Percentiles rank a stretch among this genome's conserved stretches.
Evolutionary conservation across 129 eudicot species (phyloP).

Genomic region (Cynara cardunculus): DNA sequence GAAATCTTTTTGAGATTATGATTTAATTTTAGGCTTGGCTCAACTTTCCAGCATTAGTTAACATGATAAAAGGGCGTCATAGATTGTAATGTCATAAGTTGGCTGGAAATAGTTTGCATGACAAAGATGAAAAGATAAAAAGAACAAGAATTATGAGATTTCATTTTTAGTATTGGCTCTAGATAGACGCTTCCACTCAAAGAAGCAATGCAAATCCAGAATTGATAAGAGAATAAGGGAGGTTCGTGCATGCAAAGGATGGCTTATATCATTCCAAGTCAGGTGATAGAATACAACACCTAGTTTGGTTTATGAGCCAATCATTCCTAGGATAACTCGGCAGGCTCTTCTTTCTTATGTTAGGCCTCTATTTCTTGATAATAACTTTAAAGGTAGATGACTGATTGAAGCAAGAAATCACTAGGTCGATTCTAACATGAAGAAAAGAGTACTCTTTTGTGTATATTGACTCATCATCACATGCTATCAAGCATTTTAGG

Average conservation of each 20-base stretch:
- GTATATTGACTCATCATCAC: neutral
- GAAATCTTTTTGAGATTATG: neutral
- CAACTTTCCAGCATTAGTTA: neutral
- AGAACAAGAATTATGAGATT: neutral
- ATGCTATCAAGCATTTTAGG: neutral
- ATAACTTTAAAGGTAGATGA: neutral
- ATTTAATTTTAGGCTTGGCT: neutral
- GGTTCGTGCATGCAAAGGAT: neutral
- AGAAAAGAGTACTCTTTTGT: neutral
- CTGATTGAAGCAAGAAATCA: neutral
- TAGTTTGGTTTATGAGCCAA: neutral
- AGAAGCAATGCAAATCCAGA: neutral
- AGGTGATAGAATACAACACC: too few relatives aligned
- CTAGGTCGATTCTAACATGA: neutral
- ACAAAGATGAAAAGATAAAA: neutral
- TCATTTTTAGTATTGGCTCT: neutral
- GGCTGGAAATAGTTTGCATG: neutral
- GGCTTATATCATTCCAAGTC: too few relatives aligned
- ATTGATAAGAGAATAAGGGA: neutral
- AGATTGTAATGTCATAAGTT: neutral
- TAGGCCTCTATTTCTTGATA: neutral
- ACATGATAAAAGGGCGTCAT: neutral
- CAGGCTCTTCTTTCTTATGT: neutral
- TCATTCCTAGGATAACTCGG: neutral
- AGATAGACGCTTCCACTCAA: neutral